These are phyloP conservation scores for Trypethelium eluteriae DNA, from an alignment of 495 filamentous ascomycete genomes.

Conservation along the genomic window DNA sequence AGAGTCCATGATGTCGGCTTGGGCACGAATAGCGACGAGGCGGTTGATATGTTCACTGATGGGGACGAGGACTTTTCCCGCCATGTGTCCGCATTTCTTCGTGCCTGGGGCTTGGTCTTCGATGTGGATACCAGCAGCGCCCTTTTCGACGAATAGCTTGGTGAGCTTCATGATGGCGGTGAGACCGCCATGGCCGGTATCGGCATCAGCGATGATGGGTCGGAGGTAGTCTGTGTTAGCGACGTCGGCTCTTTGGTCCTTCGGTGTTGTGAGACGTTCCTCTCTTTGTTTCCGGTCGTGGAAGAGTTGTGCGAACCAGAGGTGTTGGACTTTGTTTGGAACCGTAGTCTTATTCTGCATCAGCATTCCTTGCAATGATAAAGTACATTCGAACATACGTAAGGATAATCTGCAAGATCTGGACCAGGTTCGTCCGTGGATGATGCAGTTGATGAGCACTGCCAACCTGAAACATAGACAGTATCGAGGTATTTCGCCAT, in stretches of 20 bases:
- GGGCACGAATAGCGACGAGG: conserved; percentile 89
- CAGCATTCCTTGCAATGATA: background rate
- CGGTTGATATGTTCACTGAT: conserved; percentile 98
- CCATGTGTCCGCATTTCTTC: conserved; percentile 99
- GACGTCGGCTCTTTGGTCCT: conserved; percentile 61
- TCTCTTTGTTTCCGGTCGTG: conserved; percentile 98
- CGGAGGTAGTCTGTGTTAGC: conserved; percentile 88
- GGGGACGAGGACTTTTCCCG: conserved; percentile 94
- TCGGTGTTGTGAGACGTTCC: conserved; percentile 76
- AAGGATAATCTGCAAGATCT: conserved; percentile 96
- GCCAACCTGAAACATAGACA: conserved; percentile 97
- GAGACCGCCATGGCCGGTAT: conserved; percentile 93
- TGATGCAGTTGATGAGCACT: conserved; percentile 93
- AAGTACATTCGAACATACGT: conserved; percentile 48
- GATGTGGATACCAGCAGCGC: conserved; percentile 95
- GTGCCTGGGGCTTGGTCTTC: conserved; percentile 97
- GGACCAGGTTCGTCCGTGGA: conserved; percentile 91
- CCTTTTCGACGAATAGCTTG: conserved; percentile 93
- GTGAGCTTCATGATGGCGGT: conserved; percentile 99
- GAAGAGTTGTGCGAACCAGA: conserved; percentile 97
- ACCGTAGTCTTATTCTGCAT: conserved; percentile 68
- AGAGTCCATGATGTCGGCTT: conserved; percentile 95
- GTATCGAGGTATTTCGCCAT: conserved; percentile 99
- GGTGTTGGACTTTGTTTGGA: conserved; percentile 92
- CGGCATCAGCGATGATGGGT: conserved; percentile 93